Base-by-base conservation (phyloP, 108 stramenopile species). In the Stephanodiscus minutulus region DNA sequence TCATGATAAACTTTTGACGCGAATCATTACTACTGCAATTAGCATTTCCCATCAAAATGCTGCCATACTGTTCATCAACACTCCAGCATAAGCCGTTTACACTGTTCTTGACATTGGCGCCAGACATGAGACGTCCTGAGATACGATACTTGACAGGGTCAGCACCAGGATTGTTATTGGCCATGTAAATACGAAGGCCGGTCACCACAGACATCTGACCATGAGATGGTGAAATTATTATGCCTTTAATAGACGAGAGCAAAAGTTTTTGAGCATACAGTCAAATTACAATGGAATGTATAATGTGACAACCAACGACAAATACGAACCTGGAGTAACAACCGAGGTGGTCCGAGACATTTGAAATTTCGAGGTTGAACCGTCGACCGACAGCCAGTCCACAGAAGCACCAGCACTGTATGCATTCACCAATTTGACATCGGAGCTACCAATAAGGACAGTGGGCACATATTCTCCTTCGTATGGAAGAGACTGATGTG, bases 141-240 rank as follows among this genome's bases (percentile, higher is more conserved):
- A 68, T 27, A 1, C 25, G 39, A 46, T 57, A 68, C 55, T 58
- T 57, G 22, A 46, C 36, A 20, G 67, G 67, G 29, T 68, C 67
- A 28, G 43, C 67, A 29, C 13, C 25, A 18, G 67, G 39, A 17
- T 57, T 17, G 15, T 43, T 25, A 57, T 46, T 68, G 24, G 67
- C 55, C 21, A 5, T 68, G 41, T 68, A 68, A 8, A 68, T 15
- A 7, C 67, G 67, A 43, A 68, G 39, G 9, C 55, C 67, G 18
- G 52, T 68, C 29, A 58, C 67, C 11, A 68, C 44, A 18, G 67
- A 58, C 43, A 55, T n/a, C 35, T 25, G 13, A 8, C 54, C 28
- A 21, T 60, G 59, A n/a, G 59, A 60, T 43, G 35, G 59, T 21
- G 59, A 35, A 36, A 41, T 4, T 5, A 21, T 17, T 11, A 60